Conservation (phyloP, 352 stramenopile genomes). For the Pythium monospermum region DNA sequence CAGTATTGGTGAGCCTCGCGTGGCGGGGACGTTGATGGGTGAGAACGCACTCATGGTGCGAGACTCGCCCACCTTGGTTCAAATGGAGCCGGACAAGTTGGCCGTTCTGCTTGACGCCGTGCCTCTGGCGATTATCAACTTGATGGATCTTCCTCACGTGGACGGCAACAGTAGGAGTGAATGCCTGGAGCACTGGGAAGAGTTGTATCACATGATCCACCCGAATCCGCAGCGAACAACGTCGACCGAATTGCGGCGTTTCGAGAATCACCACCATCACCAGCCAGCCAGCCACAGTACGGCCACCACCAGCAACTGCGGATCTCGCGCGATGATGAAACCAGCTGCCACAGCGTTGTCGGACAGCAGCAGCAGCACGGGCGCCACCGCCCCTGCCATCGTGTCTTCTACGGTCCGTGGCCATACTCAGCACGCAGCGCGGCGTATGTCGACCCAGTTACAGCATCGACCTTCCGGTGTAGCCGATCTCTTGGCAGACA, state of each 20-base stretch:
- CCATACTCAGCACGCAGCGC: slow-evolving; percentile 8
- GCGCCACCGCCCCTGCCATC: background rate
- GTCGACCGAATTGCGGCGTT: slow-evolving; percentile 10
- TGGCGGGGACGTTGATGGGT: background rate
- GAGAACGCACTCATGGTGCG: slow-evolving; percentile 26
- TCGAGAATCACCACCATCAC: background rate
- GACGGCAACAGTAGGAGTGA: background rate
- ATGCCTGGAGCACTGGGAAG: slow-evolving; percentile 31
- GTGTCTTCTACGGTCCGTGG: background rate
- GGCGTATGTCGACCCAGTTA: slow-evolving; percentile 13
- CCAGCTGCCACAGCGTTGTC: background rate
- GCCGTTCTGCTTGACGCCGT: slow-evolving; percentile 31
- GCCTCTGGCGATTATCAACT: slow-evolving; percentile 37
- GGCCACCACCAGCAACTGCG: background rate
- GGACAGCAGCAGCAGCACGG: background rate
- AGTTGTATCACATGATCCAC: slow-evolving; percentile 42
- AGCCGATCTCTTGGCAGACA: background rate
- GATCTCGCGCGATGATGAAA: background rate
- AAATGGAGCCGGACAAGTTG: slow-evolving; percentile 31
- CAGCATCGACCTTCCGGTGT: slow-evolving; percentile 8
- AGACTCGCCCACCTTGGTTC: slow-evolving; percentile 22
- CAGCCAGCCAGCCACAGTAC: too few species aligned
- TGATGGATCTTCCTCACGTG: slow-evolving; percentile 20
- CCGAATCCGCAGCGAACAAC: slow-evolving; percentile 22
- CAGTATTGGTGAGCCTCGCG: too few species aligned